A percentile compares a stretch with the other conserved stretches of the same genome.
Conservation (phyloP, 2,329 filamentous ascomycete genomes). For the Neonectria ditissima region DNA sequence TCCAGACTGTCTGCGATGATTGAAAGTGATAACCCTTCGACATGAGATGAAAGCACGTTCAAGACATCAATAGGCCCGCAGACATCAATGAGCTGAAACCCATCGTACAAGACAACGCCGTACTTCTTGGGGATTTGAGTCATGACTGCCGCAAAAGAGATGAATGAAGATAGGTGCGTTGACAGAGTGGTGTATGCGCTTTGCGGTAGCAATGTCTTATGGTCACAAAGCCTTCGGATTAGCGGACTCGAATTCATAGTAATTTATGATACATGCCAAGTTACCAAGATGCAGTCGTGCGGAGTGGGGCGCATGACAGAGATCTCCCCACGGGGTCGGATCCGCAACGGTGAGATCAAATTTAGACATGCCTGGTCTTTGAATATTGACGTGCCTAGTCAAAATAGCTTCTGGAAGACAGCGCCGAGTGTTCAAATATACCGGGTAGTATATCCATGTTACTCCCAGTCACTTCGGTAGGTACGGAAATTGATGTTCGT, state of each 20-base stretch:
- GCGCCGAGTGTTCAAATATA: too few relatives aligned
- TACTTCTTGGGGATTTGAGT: background rate
- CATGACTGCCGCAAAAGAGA: background rate
- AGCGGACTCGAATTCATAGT: background rate
- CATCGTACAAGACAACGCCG: slow-evolving; percentile 51
- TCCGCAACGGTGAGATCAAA: background rate
- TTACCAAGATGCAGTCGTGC: background rate
- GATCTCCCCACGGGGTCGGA: background rate
- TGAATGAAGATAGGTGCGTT: background rate
- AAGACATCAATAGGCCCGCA: slow-evolving; percentile 35
- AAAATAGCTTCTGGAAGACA: too few relatives aligned
- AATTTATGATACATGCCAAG: background rate
- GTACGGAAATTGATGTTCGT: too few relatives aligned
- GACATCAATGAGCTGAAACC: slow-evolving; percentile 53
- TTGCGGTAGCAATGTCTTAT: background rate
- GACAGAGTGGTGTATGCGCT: background rate
- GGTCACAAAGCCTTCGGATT: background rate
- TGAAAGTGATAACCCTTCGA: slow-evolving; percentile 19
- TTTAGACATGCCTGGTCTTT: too few relatives aligned
- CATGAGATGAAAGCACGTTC: slow-evolving; percentile 24
- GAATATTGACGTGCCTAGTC: too few relatives aligned
- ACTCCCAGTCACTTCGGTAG: too few relatives aligned
- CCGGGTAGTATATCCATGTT: too few relatives aligned
- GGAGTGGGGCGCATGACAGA: background rate
- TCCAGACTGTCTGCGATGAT: slow-evolving; percentile 24